Base-by-base conservation (phyloP, 371 early-diverging fungal genomes). In the Mycotypha africana region DNA sequence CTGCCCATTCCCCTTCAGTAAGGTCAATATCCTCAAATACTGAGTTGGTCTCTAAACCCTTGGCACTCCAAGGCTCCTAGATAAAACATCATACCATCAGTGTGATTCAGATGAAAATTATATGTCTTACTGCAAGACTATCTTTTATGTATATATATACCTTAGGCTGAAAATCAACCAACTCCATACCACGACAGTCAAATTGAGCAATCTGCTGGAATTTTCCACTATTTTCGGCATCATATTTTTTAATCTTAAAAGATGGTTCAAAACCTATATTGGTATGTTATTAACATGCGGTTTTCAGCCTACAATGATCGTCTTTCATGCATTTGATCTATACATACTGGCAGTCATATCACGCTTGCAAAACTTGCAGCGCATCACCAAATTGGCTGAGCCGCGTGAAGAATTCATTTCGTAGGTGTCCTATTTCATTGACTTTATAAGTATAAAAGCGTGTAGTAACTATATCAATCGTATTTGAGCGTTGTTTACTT, bases 361-460 rank as follows among this genome's bases (percentile, higher is more conserved):
- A 34, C 86, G 82, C 50, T 84, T 88, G 75, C 97, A 96, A 50
- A 86, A 86, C 72, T 94, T 93, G 85, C 97, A 96, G 41, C 73
- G 76, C 86, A 95, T 91, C 14, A 91, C 88, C 41, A 94, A 67
- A 65, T 93, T 92, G 44, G 95, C 92, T 22, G 72, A 67, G 22
- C 93, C 94, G 46, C 92, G 73, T 3, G 77, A 75, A 10, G 76
- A 72, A 22, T 67, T 54, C 47, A 83, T 73, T 16, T 67, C 66
- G 16, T 60, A 64, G 0, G 35, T 24, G 43, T 69, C 67, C 62
- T 67, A 49, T n/a, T n/a, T n/a, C n/a, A n/a, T n/a, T n/a, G n/a
- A n/a, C n/a, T n/a, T n/a, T n/a, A n/a, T n/a, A n/a, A n/a, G n/a
- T n/a, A n/a, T n/a, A n/a, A n/a, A n/a, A n/a, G n/a, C n/a, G n/a